These are phyloP conservation scores for Tulasnella sp. DNA, from an alignment of 768 basidiomycete genomes.

Conservation along the genomic window DNA sequence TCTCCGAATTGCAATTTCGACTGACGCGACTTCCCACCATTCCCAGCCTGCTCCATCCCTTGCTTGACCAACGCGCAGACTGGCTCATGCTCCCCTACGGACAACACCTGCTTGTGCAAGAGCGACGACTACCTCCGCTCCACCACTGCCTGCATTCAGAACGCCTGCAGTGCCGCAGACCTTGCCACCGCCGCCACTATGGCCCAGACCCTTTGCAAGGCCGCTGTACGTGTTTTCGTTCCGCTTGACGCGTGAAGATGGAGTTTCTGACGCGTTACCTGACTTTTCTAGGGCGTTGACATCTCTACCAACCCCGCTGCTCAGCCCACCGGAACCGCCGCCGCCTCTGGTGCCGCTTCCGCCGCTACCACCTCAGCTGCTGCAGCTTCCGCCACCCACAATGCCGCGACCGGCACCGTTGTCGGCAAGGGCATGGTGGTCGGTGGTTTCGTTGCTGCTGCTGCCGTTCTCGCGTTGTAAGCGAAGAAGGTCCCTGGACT, in stretches of 20 bases:
- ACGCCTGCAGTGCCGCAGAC: not conserved
- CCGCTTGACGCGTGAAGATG: too few species aligned
- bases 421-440: not conserved
- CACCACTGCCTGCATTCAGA: slow-evolving; percentile 6
- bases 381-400: not conserved
- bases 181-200: not conserved
- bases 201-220: slow-evolving; percentile 8
- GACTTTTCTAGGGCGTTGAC: not conserved
- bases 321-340: not conserved
- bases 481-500: not conserved
- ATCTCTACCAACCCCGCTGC: slow-evolving; percentile 13
- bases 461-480: slow-evolving; percentile 13
- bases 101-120: slow-evolving; percentile 59
- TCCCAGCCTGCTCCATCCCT: slow-evolving; percentile 9
- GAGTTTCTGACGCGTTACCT: not conserved
- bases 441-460: slow-evolving; percentile 10
- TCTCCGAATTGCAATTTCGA: not conserved
- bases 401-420: not conserved
- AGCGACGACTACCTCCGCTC: slow-evolving; percentile 32
- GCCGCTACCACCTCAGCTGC: not conserved
- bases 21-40: not conserved
- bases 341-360: slow-evolving; percentile 17
- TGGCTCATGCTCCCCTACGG: slow-evolving; percentile 46
- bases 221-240: not conserved
- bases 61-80: slow-evolving; percentile 14